Conservation (phyloP, 2,329 filamentous ascomycete species). For the Thelonectria olida region DNA sequence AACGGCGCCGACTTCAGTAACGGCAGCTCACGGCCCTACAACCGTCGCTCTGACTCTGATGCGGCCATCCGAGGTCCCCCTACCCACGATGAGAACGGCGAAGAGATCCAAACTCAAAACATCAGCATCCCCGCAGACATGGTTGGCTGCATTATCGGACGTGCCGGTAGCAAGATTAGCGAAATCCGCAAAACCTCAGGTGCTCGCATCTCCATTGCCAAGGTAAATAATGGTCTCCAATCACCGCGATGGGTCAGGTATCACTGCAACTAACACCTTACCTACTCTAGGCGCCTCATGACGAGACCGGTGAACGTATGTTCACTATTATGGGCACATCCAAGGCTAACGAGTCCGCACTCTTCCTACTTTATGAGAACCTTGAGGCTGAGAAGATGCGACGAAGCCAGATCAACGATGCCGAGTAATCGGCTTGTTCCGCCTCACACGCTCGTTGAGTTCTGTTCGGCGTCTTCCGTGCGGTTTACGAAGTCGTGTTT, state of each 20-base stretch:
- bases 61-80: conserved; percentile 82
- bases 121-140: conserved; percentile 99
- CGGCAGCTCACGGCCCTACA: conserved; percentile 70
- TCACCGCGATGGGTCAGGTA: neutral
- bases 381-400: conserved; percentile 99
- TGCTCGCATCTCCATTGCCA: conserved; percentile 96
- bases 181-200: conserved; percentile 98
- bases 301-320: conserved; percentile 98
- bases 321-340: conserved; percentile 98
- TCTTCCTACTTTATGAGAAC: conserved; percentile 98
- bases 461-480: conserved; percentile 42
- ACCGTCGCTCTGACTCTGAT: conserved; percentile 85
- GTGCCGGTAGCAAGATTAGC: conserved; percentile 95
- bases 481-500: conserved; percentile 55
- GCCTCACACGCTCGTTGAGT: conserved; percentile 32
- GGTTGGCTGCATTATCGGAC: conserved; percentile 99
- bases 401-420: conserved; percentile 77
- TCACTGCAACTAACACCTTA: neutral
- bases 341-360: conserved; percentile 91
- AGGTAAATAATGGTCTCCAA: conserved; percentile 58
- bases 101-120: conserved; percentile 98
- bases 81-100: conserved; percentile 93
- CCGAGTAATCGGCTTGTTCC: conserved; percentile 54
- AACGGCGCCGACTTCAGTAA: conserved; percentile 99
- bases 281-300: conserved; percentile 77